These are phyloP conservation scores for Calonectria pteridis DNA, from an alignment of 2,329 filamentous ascomycete genomes.

Conservation along the genomic window DNA sequence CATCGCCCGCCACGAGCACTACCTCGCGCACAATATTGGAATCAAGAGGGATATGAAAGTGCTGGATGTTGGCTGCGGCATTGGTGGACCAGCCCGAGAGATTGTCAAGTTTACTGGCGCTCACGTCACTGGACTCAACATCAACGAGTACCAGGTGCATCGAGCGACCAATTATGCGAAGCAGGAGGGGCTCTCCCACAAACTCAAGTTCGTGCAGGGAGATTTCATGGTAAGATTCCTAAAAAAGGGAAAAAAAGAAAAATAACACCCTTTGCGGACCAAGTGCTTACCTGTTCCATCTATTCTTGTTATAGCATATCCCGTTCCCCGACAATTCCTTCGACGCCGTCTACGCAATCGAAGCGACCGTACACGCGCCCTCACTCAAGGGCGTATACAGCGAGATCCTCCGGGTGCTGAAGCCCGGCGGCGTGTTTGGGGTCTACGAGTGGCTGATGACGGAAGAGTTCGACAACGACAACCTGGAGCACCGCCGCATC, in stretches of 20 bases:
- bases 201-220: conserved; percentile 87
- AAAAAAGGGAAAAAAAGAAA: neutral
- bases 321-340: conserved; percentile 89
- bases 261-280: neutral
- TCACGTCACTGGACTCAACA: conserved; percentile 91
- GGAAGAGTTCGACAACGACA: conserved; percentile 88
- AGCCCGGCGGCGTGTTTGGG: conserved; percentile 93
- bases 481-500: conserved; percentile 85
- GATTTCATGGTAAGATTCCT: conserved; percentile 81
- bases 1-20: conserved; percentile 95
- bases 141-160: conserved; percentile 97
- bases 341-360: conserved; percentile 94
- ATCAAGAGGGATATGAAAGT: conserved; percentile 86
- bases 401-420: conserved; percentile 91
- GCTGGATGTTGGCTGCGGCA: conserved; percentile 94
- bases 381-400: conserved; percentile 88
- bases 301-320: conserved; percentile 75
- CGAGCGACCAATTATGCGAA: conserved; percentile 84
- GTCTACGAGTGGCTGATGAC: conserved; percentile 99
- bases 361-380: conserved; percentile 93
- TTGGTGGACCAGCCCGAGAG: conserved; percentile 92
- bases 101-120: conserved; percentile 92
- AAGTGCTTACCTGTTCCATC: neutral
- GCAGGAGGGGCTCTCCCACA: conserved; percentile 81
- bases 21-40: conserved; percentile 87